A percentile compares a stretch with the other conserved stretches of the same genome.
These are phyloP conservation scores for Tagetes erecta DNA, from an alignment of 129 eudicot genomes.

Conservation along the genomic window DNA sequence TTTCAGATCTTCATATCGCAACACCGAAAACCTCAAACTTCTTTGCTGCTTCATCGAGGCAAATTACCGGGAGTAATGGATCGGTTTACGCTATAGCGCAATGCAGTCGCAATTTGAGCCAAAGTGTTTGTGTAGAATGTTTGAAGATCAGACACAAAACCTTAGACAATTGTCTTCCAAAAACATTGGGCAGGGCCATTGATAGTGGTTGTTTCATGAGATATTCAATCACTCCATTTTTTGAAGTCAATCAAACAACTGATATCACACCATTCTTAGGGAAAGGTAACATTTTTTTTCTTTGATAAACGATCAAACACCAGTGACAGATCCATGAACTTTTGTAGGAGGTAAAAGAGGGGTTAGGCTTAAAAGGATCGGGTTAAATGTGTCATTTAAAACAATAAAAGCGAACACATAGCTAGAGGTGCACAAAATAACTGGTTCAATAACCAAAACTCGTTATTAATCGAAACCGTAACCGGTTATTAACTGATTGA, in stretches of 20 bases:
- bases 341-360: too few relatives aligned
- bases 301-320: neutral
- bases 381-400: too few relatives aligned
- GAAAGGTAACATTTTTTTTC: slow-evolving; percentile 31
- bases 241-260: slow-evolving; percentile 48
- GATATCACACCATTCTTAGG: slow-evolving; percentile 42
- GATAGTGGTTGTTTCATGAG: slow-evolving; percentile 61
- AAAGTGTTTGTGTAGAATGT: slow-evolving; percentile 48
- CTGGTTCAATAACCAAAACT: too few relatives aligned
- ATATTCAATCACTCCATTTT: slow-evolving; percentile 48
- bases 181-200: slow-evolving; percentile 49
- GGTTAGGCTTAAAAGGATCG: too few relatives aligned
- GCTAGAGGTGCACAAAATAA: too few relatives aligned
- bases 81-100: slow-evolving; percentile 50
- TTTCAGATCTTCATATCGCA: slow-evolving; percentile 46
- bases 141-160: slow-evolving; percentile 25
- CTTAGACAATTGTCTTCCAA: slow-evolving; percentile 46
- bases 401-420: too few relatives aligned
- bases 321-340: too few relatives aligned
- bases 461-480: too few relatives aligned
- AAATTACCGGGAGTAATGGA: slow-evolving; percentile 14
- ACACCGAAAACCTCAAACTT: slow-evolving; percentile 45
- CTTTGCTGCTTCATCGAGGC: slow-evolving; percentile 48
- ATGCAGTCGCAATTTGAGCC: slow-evolving; percentile 44
- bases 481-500: too few relatives aligned